phyloP scores from a whole-genome alignment of 2,329 filamentous ascomycete genomes.

The Xylaria sp. region DNA sequence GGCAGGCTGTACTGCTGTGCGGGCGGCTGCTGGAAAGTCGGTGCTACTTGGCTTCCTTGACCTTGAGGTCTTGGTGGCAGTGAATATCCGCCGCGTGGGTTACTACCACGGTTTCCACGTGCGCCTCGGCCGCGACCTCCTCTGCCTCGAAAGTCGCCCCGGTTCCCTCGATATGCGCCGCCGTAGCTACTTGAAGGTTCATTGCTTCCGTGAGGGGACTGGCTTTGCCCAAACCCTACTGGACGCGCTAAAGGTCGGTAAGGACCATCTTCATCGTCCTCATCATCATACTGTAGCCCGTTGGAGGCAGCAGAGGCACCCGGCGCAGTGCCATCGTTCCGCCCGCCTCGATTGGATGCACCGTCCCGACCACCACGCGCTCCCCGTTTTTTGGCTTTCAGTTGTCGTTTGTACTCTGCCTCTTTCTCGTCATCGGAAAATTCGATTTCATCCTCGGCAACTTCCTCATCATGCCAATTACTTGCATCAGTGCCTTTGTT shows the following conservation, averaged over 20 bases:
- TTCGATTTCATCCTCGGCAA: constrained; percentile 85
- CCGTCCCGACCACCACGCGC: constrained; percentile 52
- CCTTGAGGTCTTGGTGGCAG: constrained; percentile 49
- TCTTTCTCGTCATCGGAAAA: constrained; percentile 98
- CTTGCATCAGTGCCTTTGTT: constrained; percentile 93
- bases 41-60: constrained; percentile 37
- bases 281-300: constrained; percentile 75
- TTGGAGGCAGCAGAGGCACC: constrained; percentile 50
- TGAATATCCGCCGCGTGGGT: constrained; percentile 56
- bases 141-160: constrained; percentile 60
- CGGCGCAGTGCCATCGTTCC: constrained; percentile 51
- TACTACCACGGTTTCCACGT: constrained; percentile 53
- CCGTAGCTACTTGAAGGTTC: constrained; percentile 52
- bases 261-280: constrained; percentile 71
- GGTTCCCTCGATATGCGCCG: constrained; percentile 52
- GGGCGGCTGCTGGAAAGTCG: constrained; percentile 51
- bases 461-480: constrained; percentile 93
- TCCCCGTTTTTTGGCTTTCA: constrained; percentile 71
- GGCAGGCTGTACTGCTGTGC: constrained; percentile 46
- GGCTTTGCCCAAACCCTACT: constrained; percentile 65
- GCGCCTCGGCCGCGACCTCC: constrained; percentile 54
- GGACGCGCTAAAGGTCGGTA: constrained; percentile 79
- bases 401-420: constrained; percentile 76
- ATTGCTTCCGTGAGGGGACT: constrained; percentile 53
- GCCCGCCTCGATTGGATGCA: constrained; percentile 49